Evolutionary conservation across 257 asterid species (phyloP).

Genomic region (Solanum neorickii): DNA sequence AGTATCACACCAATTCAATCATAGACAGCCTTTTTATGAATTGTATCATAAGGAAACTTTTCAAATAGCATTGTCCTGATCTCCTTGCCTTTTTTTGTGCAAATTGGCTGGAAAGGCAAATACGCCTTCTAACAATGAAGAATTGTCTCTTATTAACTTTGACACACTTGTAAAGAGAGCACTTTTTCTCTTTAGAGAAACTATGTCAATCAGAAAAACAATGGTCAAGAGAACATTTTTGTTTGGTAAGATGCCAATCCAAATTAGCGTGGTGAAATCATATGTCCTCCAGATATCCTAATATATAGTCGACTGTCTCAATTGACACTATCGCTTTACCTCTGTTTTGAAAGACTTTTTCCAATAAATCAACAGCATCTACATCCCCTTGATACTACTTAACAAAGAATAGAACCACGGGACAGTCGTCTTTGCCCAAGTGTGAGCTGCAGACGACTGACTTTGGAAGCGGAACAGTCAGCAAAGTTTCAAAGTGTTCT

Average conservation of each 20-base stretch:
- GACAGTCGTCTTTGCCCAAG: not conserved
- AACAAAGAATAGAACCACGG: not conserved
- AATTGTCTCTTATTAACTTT: not conserved
- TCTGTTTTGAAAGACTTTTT: not conserved
- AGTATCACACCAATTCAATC: not conserved
- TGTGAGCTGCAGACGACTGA: not conserved
- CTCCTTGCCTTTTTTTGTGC: not conserved
- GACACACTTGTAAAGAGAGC: not conserved
- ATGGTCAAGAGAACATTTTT: not conserved
- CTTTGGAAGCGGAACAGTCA: not conserved
- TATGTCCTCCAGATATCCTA: not conserved
- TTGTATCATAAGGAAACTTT: not conserved
- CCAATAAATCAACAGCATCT: not conserved
- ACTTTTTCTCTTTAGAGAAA: not conserved
- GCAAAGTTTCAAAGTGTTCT: not conserved
- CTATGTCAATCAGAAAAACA: not conserved
- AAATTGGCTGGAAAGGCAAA: not conserved
- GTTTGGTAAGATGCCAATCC: not conserved
- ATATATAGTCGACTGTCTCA: not conserved
- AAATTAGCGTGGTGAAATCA: not conserved
- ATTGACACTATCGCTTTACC: not conserved
- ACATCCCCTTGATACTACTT: not conserved
- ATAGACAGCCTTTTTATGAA: not conserved
- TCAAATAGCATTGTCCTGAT: not conserved
- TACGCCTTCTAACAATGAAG: not conserved